phyloP scores from a whole-genome alignment of 495 filamentous ascomycete genomes.

The Penicillium verhagenii region DNA sequence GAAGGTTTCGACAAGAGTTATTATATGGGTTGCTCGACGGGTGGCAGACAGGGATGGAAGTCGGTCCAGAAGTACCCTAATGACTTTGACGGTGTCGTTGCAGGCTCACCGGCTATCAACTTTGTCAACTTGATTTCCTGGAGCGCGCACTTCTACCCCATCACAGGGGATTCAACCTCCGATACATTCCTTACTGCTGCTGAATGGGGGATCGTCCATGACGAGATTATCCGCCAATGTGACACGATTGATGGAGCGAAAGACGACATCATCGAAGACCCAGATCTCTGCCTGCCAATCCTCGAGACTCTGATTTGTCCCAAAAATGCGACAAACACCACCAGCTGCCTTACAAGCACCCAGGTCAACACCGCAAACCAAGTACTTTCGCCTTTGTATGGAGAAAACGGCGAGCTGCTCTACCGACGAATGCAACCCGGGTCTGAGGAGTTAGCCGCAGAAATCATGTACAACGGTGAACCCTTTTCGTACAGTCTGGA shows the following conservation, averaged over 20 bases:
- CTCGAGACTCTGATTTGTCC: slow-evolving; percentile 54
- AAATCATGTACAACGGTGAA: slow-evolving; percentile 25
- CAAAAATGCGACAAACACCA: slow-evolving; percentile 22
- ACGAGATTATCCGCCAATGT: slow-evolving; percentile 63
- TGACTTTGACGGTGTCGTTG: slow-evolving; percentile 66
- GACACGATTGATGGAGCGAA: slow-evolving; percentile 60
- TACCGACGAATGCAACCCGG: slow-evolving; percentile 56
- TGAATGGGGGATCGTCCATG: slow-evolving; percentile 51
- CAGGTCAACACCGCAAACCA: slow-evolving; percentile 56
- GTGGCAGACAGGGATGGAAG: slow-evolving; percentile 55
- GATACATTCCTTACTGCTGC: slow-evolving; percentile 51
- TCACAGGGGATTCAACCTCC: slow-evolving; percentile 45
- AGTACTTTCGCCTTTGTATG: slow-evolving; percentile 54
- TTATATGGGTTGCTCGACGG: slow-evolving; percentile 58
- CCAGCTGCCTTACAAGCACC: slow-evolving; percentile 52
- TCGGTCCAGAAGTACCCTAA: slow-evolving; percentile 49
- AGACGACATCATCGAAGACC: slow-evolving; percentile 65
- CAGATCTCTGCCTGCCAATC: slow-evolving; percentile 56
- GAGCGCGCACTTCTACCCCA: slow-evolving; percentile 52
- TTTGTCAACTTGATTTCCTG: slow-evolving; percentile 53
- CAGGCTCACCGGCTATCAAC: slow-evolving; percentile 54
- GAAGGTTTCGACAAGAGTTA: slow-evolving; percentile 47
- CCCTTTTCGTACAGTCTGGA: slow-evolving; percentile 42
- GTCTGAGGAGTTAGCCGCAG: slow-evolving; percentile 30
- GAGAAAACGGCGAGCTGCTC: slow-evolving; percentile 49